Conservation (phyloP, 768 basidiomycete species). For the Symmetrospora coprosmae region DNA sequence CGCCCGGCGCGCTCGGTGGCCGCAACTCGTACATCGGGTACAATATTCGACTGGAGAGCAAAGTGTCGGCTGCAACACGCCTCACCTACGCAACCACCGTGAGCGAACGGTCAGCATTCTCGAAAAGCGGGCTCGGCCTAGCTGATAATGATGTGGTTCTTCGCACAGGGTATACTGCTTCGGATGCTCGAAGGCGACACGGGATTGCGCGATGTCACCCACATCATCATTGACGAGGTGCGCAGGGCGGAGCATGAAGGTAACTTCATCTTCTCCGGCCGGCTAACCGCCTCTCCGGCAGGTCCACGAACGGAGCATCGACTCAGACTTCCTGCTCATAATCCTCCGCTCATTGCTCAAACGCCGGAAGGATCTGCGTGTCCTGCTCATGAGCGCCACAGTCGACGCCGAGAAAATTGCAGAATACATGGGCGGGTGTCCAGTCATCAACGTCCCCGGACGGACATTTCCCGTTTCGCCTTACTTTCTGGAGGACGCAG, state of each 20-base stretch:
- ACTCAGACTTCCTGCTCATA: conserved; percentile 90
- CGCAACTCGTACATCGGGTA: conserved; percentile 73
- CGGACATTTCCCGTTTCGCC: conserved; percentile 85
- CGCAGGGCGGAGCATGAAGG: background rate
- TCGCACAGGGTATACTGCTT: conserved; percentile 59
- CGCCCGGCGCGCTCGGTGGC: conserved; percentile 61
- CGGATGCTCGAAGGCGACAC: conserved; percentile 88
- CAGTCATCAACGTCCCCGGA: conserved; percentile 74
- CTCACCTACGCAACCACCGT: conserved; percentile 34
- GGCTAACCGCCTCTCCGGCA: no score
- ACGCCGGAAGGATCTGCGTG: conserved; percentile 68
- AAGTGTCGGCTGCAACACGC: conserved; percentile 25
- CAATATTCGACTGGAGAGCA: conserved; percentile 68
- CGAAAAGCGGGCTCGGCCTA: no score
- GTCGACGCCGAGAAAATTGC: conserved; percentile 60
- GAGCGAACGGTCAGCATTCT: no score
- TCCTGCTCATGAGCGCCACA: conserved; percentile 94
- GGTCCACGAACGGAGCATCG: conserved; percentile 93
- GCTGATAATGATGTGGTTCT: background rate
- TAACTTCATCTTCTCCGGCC: background rate
- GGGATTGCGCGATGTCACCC: conserved; percentile 89
- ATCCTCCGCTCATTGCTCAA: conserved; percentile 70
- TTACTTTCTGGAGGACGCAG: conserved; percentile 75
- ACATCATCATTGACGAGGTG: conserved; percentile 86
- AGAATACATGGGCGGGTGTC: conserved; percentile 65